Evolutionary conservation across 306 rosid genomes (phyloP).

Genomic region (Trichosanthes cucumerina): DNA sequence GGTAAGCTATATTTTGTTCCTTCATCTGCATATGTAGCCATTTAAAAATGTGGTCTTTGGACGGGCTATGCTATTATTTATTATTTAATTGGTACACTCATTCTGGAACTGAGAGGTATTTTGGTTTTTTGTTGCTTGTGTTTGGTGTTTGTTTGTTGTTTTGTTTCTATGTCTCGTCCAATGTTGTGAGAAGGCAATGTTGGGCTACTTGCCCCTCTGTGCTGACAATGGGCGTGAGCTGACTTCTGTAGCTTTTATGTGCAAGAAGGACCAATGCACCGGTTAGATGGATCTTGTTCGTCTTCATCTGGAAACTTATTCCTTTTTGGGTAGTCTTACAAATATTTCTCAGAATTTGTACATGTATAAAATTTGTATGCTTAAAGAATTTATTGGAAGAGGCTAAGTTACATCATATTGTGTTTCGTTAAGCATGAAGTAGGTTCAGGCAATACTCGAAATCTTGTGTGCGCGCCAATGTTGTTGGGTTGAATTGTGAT

Average conservation of each 20-base stretch:
- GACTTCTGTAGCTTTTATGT: slow-evolving; percentile 98
- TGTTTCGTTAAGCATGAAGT: slow-evolving; percentile 2
- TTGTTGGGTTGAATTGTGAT: background rate
- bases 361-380: slow-evolving; percentile 31
- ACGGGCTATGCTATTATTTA: slow-evolving; percentile 40
- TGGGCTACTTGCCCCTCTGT: slow-evolving; percentile 99
- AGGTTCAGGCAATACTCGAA: slow-evolving; percentile 9
- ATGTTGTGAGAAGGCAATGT: slow-evolving; percentile 98
- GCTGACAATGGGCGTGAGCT: slow-evolving; percentile 99
- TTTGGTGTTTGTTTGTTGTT: slow-evolving; percentile 90
- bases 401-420: slow-evolving; percentile 18
- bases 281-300: slow-evolving; percentile 99
- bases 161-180: slow-evolving; percentile 94
- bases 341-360: slow-evolving; percentile 55
- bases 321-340: slow-evolving; percentile 88
- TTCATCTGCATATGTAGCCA: slow-evolving; percentile 37
- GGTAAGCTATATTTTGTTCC: slow-evolving; percentile 79
- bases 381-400: slow-evolving; percentile 23
- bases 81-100: slow-evolving; percentile 61
- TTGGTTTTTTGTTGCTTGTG: slow-evolving; percentile 89
- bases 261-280: slow-evolving; percentile 96
- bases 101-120: slow-evolving; percentile 93
- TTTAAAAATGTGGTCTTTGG: slow-evolving; percentile 34
- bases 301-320: slow-evolving; percentile 80
- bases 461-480: background rate